phyloP scores from a whole-genome alignment of 1,284 basidiomycete genomes.

The Xanthoconium separans region DNA sequence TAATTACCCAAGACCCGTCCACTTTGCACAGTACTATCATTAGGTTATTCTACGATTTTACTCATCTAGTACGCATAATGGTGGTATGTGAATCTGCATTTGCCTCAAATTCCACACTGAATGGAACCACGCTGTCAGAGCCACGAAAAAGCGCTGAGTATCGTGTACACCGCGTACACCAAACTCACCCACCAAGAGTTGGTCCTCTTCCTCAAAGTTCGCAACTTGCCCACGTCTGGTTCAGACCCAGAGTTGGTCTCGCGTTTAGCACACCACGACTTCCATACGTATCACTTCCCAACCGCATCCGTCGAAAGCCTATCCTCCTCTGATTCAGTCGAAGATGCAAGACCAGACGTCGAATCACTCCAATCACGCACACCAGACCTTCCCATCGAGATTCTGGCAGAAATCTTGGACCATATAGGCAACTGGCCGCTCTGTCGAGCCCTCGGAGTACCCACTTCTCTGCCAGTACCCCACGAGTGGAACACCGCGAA shows the following conservation, averaged over 20 bases:
- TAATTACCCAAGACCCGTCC: not conserved
- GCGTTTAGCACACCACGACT: constrained; percentile 68
- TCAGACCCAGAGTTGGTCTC: constrained; percentile 60
- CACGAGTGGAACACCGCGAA: constrained; percentile 70
- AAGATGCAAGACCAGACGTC: constrained; percentile 24
- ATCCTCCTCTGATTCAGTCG: constrained; percentile 18
- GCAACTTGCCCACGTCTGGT: constrained; percentile 62
- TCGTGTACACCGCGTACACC: constrained; percentile 52
- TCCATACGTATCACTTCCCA: constrained; percentile 67
- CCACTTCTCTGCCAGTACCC: constrained; percentile 64
- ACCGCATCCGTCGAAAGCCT: constrained; percentile 24
- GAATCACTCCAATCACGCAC: constrained; percentile 30
- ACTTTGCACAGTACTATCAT: not conserved
- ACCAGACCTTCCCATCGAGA: constrained; percentile 69
- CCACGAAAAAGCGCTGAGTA: constrained; percentile 23
- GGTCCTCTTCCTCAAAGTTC: constrained; percentile 68
- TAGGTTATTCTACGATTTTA: constrained; percentile 2
- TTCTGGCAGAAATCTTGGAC: constrained; percentile 74
- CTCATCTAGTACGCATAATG: constrained; percentile 15
- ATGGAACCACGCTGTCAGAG: constrained; percentile 8
- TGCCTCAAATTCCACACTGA: constrained; percentile 13
- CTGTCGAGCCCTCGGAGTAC: constrained; percentile 68
- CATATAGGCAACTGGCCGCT: constrained; percentile 80
- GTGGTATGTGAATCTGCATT: constrained; percentile 22
- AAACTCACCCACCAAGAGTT: constrained; percentile 66